Evolutionary conservation across 2,329 filamentous ascomycete species (phyloP).

Genomic region (Verticillium nonalfalfae): DNA sequence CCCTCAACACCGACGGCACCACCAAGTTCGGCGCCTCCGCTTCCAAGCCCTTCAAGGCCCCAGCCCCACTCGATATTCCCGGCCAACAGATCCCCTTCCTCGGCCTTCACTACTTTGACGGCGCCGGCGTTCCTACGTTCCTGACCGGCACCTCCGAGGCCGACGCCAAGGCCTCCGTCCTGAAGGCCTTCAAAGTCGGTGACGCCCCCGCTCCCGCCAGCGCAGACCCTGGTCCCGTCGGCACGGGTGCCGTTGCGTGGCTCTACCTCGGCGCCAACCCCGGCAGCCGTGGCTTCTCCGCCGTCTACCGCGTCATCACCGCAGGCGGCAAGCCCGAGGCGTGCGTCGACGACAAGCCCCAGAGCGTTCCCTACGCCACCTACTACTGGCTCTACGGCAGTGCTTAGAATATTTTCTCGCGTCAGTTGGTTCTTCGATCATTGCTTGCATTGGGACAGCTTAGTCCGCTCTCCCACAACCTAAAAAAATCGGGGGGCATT

Average conservation of each 20-base stretch:
- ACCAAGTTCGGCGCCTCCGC: constrained; percentile 33
- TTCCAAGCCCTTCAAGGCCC: constrained; percentile 35
- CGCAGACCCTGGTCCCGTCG: constrained; percentile 38
- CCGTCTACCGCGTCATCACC: constrained; percentile 50
- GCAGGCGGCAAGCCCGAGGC: constrained; percentile 40
- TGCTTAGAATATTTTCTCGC: background rate
- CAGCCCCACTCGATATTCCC: constrained; percentile 29
- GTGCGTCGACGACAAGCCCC: constrained; percentile 33
- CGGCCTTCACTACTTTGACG: constrained; percentile 64
- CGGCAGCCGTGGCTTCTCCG: constrained; percentile 26
- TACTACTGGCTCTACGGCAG: constrained; percentile 52
- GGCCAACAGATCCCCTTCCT: constrained; percentile 27
- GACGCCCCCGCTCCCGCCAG: constrained; percentile 43
- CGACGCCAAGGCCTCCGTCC: constrained; percentile 28
- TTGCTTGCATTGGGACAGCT: background rate
- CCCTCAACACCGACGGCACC: constrained; percentile 38
- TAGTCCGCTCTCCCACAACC: background rate
- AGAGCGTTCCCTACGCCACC: constrained; percentile 50
- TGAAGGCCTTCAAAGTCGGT: constrained; percentile 40
- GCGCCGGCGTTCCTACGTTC: constrained; percentile 49
- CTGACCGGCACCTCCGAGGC: constrained; percentile 35
- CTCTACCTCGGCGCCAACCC: constrained; percentile 38
- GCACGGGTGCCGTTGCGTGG: constrained; percentile 50
- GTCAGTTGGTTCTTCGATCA: background rate
- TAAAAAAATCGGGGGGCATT: background rate